Conservation (phyloP, 495 filamentous ascomycete genomes). For the Bathelium albidoporum region DNA sequence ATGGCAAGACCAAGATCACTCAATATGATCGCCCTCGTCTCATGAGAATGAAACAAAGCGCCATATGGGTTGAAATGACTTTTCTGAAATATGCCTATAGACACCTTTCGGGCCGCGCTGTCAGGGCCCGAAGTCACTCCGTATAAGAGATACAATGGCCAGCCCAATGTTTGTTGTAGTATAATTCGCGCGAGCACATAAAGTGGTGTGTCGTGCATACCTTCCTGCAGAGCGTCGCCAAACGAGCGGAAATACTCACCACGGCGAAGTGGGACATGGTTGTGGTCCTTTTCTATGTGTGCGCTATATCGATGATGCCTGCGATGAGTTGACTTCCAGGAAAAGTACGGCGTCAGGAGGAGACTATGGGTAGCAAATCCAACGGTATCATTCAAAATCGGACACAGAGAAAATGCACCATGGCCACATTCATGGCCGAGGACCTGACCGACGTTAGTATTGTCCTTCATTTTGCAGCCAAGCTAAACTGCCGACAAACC, state of each 20-base stretch:
- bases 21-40: not conserved
- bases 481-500: not conserved
- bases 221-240: not conserved
- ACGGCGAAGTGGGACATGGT: slow-evolving; percentile 10
- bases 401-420: slow-evolving; percentile 65
- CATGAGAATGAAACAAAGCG: not conserved
- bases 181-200: slow-evolving; percentile 7
- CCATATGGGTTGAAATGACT: not conserved
- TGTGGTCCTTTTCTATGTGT: slow-evolving; percentile 13
- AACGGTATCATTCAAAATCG: slow-evolving; percentile 71
- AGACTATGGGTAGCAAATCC: slow-evolving; percentile 77
- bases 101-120: not conserved
- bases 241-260: not conserved
- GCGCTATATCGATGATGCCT: slow-evolving; percentile 61
- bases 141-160: not conserved
- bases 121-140: not conserved
- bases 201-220: slow-evolving; percentile 9
- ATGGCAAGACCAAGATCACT: not conserved
- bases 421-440: slow-evolving; percentile 11
- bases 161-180: slow-evolving; percentile 10
- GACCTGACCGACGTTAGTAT: not conserved
- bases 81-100: not conserved
- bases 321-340: slow-evolving; percentile 86
- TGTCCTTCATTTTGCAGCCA: not conserved
- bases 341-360: slow-evolving; percentile 79